Percentiles rank a stretch among this genome's conserved stretches.
These are phyloP conservation scores for Candida qinlingensis DNA, from an alignment of 805 yeast genomes.

Conservation along the genomic window DNA sequence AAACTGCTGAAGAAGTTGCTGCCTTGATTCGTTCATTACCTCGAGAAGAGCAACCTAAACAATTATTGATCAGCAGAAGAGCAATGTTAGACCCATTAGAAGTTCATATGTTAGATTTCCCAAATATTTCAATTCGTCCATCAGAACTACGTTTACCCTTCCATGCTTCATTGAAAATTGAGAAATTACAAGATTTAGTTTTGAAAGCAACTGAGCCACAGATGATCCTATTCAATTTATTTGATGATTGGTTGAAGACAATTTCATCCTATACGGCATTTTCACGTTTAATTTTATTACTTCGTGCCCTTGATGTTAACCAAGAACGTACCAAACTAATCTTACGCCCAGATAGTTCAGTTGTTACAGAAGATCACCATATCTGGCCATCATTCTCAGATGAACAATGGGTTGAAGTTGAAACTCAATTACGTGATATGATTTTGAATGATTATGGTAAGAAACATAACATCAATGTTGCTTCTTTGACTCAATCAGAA, in stretches of 20 bases:
- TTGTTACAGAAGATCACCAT: conserved; percentile 70
- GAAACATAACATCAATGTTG: conserved; percentile 79
- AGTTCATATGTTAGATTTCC: conserved; percentile 95
- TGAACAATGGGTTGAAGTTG: conserved; percentile 91
- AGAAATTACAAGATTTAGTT: conserved; percentile 72
- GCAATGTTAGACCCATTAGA: conserved; percentile 93
- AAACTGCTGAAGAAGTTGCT: conserved; percentile 95
- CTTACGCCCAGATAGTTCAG: conserved; percentile 66
- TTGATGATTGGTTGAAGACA: conserved; percentile 88
- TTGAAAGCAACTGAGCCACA: conserved; percentile 87
- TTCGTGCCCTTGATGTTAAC: conserved; percentile 76
- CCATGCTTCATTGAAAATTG: conserved; percentile 77
- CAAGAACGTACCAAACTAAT: conserved; percentile 72
- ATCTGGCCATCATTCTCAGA: conserved; percentile 89
- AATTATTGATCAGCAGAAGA: conserved; percentile 82
- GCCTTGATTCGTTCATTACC: conserved; percentile 86
- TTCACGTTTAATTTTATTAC: conserved; percentile 75
- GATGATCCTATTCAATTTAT: conserved; percentile 84
- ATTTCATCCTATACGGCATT: conserved; percentile 91
- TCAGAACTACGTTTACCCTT: conserved; percentile 89
- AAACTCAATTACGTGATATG: conserved; percentile 80
- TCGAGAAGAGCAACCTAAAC: conserved; percentile 90
- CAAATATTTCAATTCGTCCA: conserved; percentile 82
- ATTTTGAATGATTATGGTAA: conserved; percentile 80
- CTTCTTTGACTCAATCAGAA: conserved; percentile 87